These are phyloP conservation scores for Brassica rapa DNA, from an alignment of 345 rosid species.

Conservation along the genomic window DNA sequence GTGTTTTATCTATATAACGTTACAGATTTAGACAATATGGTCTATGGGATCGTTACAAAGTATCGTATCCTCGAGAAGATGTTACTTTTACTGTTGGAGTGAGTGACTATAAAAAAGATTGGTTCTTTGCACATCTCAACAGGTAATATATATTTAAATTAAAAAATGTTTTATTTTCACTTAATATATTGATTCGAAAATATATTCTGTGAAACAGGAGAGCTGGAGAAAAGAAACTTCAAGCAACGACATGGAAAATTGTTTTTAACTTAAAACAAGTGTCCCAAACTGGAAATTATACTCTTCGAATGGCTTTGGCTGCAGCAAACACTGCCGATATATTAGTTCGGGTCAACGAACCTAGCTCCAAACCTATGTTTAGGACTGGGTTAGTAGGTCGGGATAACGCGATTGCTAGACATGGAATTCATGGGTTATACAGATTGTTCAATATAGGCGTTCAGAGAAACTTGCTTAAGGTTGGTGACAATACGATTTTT, in stretches of 20 bases:
- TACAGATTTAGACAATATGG: constrained; percentile 81
- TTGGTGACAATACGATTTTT: constrained; percentile 57
- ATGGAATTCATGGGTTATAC: constrained; percentile 44
- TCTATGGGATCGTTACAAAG: constrained; percentile 67
- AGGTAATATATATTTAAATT: constrained; percentile 44
- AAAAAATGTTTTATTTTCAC: background rate
- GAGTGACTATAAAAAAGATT: constrained; percentile 52
- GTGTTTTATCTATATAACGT: background rate
- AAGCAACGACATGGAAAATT: constrained; percentile 72
- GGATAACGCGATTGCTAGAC: constrained; percentile 45
- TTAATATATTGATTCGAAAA: background rate
- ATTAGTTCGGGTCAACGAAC: constrained; percentile 34
- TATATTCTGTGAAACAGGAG: constrained; percentile 41
- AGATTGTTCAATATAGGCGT: constrained; percentile 54
- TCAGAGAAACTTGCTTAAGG: constrained; percentile 38
- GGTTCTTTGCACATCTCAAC: constrained; percentile 84
- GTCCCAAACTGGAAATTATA: constrained; percentile 45
- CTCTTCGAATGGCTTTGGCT: constrained; percentile 73
- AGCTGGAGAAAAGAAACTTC: constrained; percentile 32
- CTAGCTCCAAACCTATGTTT: constrained; percentile 18
- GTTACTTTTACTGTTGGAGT: constrained; percentile 50
- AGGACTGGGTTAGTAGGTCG: constrained; percentile 28
- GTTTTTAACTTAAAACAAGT: constrained; percentile 46
- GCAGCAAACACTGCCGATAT: constrained; percentile 55
- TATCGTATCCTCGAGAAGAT: constrained; percentile 55